Percentiles rank a stretch among this genome's conserved stretches.
Evolutionary conservation across 2,329 filamentous ascomycete genomes (phyloP).

Genomic region (Teratosphaeria nubilosa): DNA sequence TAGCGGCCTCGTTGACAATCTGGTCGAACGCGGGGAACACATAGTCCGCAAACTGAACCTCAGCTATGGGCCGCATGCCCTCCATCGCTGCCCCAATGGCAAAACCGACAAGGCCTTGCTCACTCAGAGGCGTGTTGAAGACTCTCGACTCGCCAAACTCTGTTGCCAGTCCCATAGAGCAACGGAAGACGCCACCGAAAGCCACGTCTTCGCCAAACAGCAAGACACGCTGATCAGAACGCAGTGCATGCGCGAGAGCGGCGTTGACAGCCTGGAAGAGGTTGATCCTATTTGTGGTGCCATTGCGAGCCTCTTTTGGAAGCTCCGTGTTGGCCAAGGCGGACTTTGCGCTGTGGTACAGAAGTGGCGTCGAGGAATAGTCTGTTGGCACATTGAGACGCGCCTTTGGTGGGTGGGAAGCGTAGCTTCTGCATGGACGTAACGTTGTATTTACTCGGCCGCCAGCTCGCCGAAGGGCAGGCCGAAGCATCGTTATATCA

Average conservation of each 20-base stretch:
- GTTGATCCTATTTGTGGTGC: slow-evolving; percentile 74
- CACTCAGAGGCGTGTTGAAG: slow-evolving; percentile 90
- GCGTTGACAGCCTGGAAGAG: slow-evolving; percentile 91
- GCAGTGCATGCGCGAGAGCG: slow-evolving; percentile 71
- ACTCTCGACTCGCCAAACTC: slow-evolving; percentile 81
- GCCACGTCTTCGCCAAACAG: slow-evolving; percentile 96
- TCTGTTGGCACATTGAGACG: slow-evolving; percentile 78
- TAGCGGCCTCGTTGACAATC: slow-evolving; percentile 85
- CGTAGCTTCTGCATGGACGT: slow-evolving; percentile 29
- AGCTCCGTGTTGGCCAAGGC: slow-evolving; percentile 66
- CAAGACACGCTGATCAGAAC: slow-evolving; percentile 73
- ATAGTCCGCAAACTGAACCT: slow-evolving; percentile 95
- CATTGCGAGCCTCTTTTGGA: slow-evolving; percentile 29
- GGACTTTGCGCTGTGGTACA: slow-evolving; percentile 67
- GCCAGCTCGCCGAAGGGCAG: background rate
- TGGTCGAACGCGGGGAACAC: slow-evolving; percentile 90
- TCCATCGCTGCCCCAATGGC: slow-evolving; percentile 82
- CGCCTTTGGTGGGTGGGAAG: slow-evolving; percentile 40
- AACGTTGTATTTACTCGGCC: background rate
- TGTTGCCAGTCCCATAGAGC: slow-evolving; percentile 70
- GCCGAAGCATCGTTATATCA: background rate
- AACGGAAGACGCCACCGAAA: slow-evolving; percentile 93
- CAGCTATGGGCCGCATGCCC: slow-evolving; percentile 84
- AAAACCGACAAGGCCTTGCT: slow-evolving; percentile 92
- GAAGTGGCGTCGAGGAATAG: slow-evolving; percentile 69